Evolutionary conservation across 2,329 filamentous ascomycete genomes (phyloP), one percentile per base, ranked within the genome.

Genomic region (Pseudocercospora crystallina): DNA sequence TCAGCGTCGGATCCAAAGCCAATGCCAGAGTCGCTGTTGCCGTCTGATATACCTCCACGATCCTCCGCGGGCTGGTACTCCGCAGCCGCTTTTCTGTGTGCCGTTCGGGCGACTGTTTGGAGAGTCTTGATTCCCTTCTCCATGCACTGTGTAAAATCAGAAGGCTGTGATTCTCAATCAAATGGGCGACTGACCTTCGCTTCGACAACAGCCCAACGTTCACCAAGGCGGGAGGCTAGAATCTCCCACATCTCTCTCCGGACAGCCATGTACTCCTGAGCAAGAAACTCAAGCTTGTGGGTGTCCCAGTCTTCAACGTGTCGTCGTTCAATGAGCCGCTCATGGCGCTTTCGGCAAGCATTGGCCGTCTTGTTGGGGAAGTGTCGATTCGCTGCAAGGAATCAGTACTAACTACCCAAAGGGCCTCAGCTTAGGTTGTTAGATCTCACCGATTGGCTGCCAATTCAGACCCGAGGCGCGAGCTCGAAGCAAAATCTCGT

Each of bases 341-440:
- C 90, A 64, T 95, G 89, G 48, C 90, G 83, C 74, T 95, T 95
- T 58, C 90, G 87, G 72, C 90, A 95, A 13, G 90, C 90, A 68
- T 94, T 94, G 51, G 86, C 72, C 10, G 79, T 79, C 75, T 95
- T 95, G 67, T 73, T 78, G 1, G 85, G 86, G 68, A 95, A 95
- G 71, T 89, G 83, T 55, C 79, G 81, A 54, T 78, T 77, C 62
- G 90, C 85, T 26, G 20, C 20, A 26, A 26, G 7, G 20, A 4
- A 26, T 26, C 20, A 26, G 20, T 26, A 26, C 20, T 4, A 26
- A 7, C 20, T 26, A 7, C 4, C 20, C 20, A 26, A 26, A 26
- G 20, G 20, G 20, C 20, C 20, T 26, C 20, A 26, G 7, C 20
- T 26, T 26, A 7, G 20, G 20, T 26, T 26, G 20, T 7, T 3